A percentile compares a stretch with the other conserved stretches of the same genome.
Conservation (phyloP, 2,329 filamentous ascomycete species). For the Monosporascus ibericus region DNA sequence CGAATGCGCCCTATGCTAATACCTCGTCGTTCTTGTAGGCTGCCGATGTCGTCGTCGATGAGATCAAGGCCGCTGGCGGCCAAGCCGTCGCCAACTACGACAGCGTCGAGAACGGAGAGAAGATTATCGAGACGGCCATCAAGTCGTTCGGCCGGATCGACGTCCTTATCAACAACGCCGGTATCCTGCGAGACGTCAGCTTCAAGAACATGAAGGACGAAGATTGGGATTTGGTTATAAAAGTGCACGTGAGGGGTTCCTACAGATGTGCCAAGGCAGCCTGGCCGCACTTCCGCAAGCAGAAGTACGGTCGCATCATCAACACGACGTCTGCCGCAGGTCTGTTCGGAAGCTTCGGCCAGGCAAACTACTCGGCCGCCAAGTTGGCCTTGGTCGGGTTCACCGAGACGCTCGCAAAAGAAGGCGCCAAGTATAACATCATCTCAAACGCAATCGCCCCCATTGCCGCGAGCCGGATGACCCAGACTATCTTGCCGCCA, state of each 20-base stretch:
- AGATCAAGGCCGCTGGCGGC: slow-evolving; percentile 82
- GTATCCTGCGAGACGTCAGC: slow-evolving; percentile 88
- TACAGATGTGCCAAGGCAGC: slow-evolving; percentile 95
- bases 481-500: slow-evolving; percentile 90
- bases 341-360: slow-evolving; percentile 91
- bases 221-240: slow-evolving; percentile 94
- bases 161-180: slow-evolving; percentile 95
- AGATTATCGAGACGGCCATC: slow-evolving; percentile 87
- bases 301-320: slow-evolving; percentile 95
- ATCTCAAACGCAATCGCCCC: slow-evolving; percentile 91
- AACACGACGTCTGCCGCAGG: slow-evolving; percentile 96
- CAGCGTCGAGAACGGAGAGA: slow-evolving; percentile 85
- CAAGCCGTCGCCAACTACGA: slow-evolving; percentile 98
- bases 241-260: slow-evolving; percentile 85
- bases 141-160: slow-evolving; percentile 81
- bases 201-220: slow-evolving; percentile 98
- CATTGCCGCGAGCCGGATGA: slow-evolving; percentile 93
- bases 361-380: slow-evolving; percentile 95
- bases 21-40: slow-evolving; percentile 42
- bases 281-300: slow-evolving; percentile 97
- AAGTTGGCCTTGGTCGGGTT: slow-evolving; percentile 95
- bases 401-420: slow-evolving; percentile 95
- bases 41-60: slow-evolving; percentile 75
- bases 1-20: slow-evolving; percentile 17
- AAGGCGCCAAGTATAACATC: slow-evolving; percentile 97